Evolutionary conservation across 768 basidiomycete species (phyloP).

Genomic region (Inosperma sp.): DNA sequence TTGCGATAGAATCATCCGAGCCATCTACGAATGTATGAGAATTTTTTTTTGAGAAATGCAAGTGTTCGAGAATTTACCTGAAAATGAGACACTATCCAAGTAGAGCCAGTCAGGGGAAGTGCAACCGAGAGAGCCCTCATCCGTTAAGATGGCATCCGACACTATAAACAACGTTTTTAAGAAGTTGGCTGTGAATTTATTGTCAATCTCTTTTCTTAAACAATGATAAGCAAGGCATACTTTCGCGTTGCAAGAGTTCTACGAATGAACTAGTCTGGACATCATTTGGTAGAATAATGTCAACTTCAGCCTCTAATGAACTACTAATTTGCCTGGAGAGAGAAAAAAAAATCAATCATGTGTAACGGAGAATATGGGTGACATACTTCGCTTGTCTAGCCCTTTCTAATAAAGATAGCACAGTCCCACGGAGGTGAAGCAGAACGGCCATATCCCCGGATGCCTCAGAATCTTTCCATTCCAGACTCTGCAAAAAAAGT

Average conservation of each 20-base stretch:
- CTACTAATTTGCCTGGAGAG: constrained; percentile 60
- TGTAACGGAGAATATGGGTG: background rate
- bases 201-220: background rate
- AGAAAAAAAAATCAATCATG: constrained; percentile 5
- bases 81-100: constrained; percentile 37
- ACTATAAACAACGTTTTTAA: constrained; percentile 78
- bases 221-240: constrained; percentile 23
- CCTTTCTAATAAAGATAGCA: constrained; percentile 67
- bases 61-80: too few relatives aligned
- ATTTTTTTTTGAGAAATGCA: too few relatives aligned
- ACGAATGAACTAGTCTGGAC: constrained; percentile 23
- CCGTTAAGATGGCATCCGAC: constrained; percentile 57
- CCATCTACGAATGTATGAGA: too few relatives aligned
- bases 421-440: constrained; percentile 54
- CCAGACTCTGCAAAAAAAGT: constrained; percentile 36
- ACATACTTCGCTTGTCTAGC: constrained; percentile 72
- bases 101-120: constrained; percentile 48
- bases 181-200: constrained; percentile 44
- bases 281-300: constrained; percentile 49
- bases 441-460: constrained; percentile 61
- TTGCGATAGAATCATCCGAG: too few relatives aligned
- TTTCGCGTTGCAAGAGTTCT: constrained; percentile 40
- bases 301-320: constrained; percentile 72
- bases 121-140: constrained; percentile 40
- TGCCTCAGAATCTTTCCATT: constrained; percentile 59